Percentiles rank a stretch among this genome's conserved stretches.
Evolutionary conservation across 345 rosid species (phyloP).

Genomic region (Salix viminalis): DNA sequence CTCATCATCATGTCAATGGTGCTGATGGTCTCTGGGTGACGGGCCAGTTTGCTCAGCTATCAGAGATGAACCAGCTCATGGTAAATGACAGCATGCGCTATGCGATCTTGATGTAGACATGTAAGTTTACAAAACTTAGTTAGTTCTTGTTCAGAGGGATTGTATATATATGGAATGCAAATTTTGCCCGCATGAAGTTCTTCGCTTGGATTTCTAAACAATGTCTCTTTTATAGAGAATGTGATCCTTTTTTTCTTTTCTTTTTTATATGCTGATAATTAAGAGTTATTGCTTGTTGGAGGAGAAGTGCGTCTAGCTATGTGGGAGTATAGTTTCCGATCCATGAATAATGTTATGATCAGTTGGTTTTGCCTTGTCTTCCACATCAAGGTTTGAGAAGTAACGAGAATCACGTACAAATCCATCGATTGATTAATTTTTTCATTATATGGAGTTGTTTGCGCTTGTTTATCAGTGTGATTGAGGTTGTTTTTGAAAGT

Average conservation of each 20-base stretch:
- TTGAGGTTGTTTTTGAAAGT: no score
- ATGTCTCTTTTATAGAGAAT: background rate
- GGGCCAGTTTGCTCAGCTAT: slow-evolving; percentile 49
- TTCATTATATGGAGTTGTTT: background rate
- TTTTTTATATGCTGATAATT: background rate
- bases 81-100: slow-evolving; percentile 89
- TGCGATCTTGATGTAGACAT: slow-evolving; percentile 73
- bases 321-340: background rate
- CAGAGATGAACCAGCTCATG: slow-evolving; percentile 84
- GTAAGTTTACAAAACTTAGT: no score
- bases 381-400: no score
- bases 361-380: background rate
- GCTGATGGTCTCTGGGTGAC: slow-evolving; percentile 73
- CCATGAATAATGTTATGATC: background rate
- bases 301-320: background rate
- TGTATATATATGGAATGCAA: background rate
- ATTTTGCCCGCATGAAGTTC: slow-evolving; percentile 11
- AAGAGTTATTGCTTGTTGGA: background rate
- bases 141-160: background rate
- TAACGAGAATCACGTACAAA: background rate
- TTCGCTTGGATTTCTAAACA: slow-evolving; percentile 14
- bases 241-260: background rate
- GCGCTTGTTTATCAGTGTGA: background rate
- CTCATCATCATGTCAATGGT: slow-evolving; percentile 55
- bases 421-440: background rate